phyloP scores from a whole-genome alignment of 106 monocot genomes.

The Phalaenopsis equestris region DNA sequence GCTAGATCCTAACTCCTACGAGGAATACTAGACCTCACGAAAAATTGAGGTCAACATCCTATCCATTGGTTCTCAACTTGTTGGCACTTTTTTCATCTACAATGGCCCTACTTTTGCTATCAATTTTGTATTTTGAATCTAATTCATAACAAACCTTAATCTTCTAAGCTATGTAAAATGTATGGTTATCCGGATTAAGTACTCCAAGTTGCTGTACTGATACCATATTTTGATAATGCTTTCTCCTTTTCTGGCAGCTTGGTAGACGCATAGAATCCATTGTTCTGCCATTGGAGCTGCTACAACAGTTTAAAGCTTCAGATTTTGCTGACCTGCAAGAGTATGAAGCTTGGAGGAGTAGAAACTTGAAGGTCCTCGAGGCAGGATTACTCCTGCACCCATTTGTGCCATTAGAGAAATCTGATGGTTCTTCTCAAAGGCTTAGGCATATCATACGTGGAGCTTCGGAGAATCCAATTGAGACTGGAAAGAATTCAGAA shows the following conservation, averaged over 20 bases:
- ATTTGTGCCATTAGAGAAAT: slow-evolving; percentile 43
- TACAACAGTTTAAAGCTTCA: slow-evolving; percentile 89
- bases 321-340: slow-evolving; percentile 78
- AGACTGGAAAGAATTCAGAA: slow-evolving; percentile 86
- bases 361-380: slow-evolving; percentile 82
- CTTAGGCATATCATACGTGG: slow-evolving; percentile 61
- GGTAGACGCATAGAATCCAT: slow-evolving; percentile 77
- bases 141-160: background rate
- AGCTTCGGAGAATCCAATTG: slow-evolving; percentile 61
- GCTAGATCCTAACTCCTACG: no score
- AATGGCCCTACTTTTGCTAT: background rate
- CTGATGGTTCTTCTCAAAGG: slow-evolving; percentile 54
- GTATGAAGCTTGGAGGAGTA: slow-evolving; percentile 55
- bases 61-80: background rate
- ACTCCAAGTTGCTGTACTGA: background rate
- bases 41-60: no score
- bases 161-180: background rate
- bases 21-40: no score
- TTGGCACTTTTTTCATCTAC: background rate
- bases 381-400: slow-evolving; percentile 78
- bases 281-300: slow-evolving; percentile 70
- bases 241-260: slow-evolving; percentile 30
- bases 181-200: background rate
- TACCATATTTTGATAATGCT: background rate
- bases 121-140: background rate